phyloP scores from a whole-genome alignment of 1,139 yeast genomes.

The Scheffersomyces cryptocercus region DNA sequence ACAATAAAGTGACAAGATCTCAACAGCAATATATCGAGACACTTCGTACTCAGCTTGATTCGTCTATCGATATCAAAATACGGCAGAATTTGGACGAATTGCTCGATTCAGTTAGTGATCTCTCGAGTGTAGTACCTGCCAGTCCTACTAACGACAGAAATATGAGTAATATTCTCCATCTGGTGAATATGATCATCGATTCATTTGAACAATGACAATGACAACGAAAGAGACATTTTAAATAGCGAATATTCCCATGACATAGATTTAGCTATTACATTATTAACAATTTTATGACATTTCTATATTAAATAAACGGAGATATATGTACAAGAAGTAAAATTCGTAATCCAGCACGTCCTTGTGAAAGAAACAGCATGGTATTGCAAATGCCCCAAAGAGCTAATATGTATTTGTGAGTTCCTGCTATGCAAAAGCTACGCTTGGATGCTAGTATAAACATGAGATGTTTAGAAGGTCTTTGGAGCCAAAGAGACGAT shows the following conservation, averaged over 20 bases:
- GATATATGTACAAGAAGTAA: constrained; percentile 4
- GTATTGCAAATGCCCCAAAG: not conserved
- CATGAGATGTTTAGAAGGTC: constrained; percentile 49
- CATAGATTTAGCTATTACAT: not conserved
- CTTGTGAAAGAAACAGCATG: not conserved
- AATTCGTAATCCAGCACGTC: not conserved
- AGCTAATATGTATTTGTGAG: not conserved
- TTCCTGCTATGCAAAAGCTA: not conserved
- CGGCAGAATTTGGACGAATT: not conserved
- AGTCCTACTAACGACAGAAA: not conserved
- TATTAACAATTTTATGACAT: not conserved
- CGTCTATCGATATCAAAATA: too few species aligned
- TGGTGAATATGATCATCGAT: not conserved
- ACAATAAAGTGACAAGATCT: too few species aligned
- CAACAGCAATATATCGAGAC: too few species aligned
- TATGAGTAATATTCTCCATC: not conserved
- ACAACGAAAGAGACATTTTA: not conserved
- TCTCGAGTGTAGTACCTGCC: not conserved
- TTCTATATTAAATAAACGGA: constrained; percentile 2
- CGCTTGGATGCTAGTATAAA: not conserved
- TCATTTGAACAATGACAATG: not conserved
- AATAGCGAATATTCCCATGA: not conserved
- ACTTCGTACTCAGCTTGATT: too few species aligned
- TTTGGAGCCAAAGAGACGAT: constrained; percentile 90
- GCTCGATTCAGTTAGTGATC: not conserved